Base-by-base conservation (phyloP, 192 early-diverging fungal genomes). In the Coemansia reversa region DNA sequence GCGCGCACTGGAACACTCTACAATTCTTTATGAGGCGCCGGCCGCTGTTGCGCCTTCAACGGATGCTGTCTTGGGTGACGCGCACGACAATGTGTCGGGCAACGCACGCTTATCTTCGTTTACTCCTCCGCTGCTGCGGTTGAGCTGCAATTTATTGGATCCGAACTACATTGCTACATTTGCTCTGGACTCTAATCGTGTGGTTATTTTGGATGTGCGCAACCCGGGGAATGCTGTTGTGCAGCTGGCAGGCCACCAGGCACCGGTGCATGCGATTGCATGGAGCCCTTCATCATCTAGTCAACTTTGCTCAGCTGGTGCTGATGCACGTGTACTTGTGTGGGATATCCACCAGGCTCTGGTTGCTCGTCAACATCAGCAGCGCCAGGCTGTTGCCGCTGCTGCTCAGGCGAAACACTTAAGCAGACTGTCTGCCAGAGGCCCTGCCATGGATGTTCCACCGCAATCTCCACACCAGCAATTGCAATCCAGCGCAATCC, bases 11-110 rank as follows among this genome's bases (percentile, higher is more conserved):
- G 97, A 97, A 62, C 97, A 98, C 75, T 97, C 94, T 8, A 98
- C 97, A 7, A 98, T 99, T 63, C 74, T 99, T 29, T 99, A 98
- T 72, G 97, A 99, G 75, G 89, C 93, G 3, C 84, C 85, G 1
- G 69, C 85, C 1, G 73, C 81, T 1, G 66, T 68, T 9, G 72
- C 81, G 14, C 60, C 74, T 1, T 65, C 79, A 0, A 35, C 77
- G 5, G 30, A 63, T 11, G 69, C 65, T 14, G 48, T 60, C 16
- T 16, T 49, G 9, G 53, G 47, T 39, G 68, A n/a, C 22, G 69
- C 60, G 19, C 77, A 55, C 27, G 29, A 67, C 6, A 71, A 63
- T 39, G 49, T 55, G 8, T 6, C 35, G 28, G 59, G 45, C 49
- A 68, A 11, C 16, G 66, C 60, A 19, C 79, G 57, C 58, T 22